Base-by-base conservation (phyloP, 352 stramenopile species). In the Phytophthora hibernalis region DNA sequence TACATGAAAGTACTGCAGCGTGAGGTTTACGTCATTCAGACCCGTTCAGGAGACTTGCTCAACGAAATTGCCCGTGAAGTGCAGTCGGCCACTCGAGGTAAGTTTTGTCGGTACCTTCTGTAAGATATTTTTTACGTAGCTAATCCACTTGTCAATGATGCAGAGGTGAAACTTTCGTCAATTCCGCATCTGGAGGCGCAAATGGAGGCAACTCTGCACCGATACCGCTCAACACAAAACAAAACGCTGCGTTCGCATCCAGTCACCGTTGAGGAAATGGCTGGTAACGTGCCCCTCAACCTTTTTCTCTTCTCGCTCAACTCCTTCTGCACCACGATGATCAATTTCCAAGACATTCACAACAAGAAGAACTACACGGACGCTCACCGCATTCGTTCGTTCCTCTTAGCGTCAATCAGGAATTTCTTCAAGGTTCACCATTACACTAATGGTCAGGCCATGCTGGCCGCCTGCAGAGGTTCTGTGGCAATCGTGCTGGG, bases 281-380 rank as follows among this genome's bases (percentile, higher is more conserved):
- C 83, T 43, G 82, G 82, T 20, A 93, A 93, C 50, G 78, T 93
- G 11, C 85, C 82, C 2, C 72, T 93, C n/a, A 91, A 91, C 53
- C 67, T 92, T 0, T 92, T 93, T 67, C 66, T 92, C 10, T 93
- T 92, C 52, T 92, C 85, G 40, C 71, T 93, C 42, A 85, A 93
- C 54, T 92, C 85, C 13, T 90, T 92, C 56, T 93, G 85, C 74
- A 82, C 74, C 43, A 90, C 82, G n/a, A 68, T 93, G 30, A 78
- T 92, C 50, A 71, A 75, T 26, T 93, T 92, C 65, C 78, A 91
- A 55, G 69, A 77, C 13, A 72, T 54, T 1, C 78, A 89, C 69
- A 93, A 93, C 69, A 72, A 70, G 21, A 91, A 90, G 47, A 69
- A 77, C 43, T 83, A 91, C 57, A 76, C 70, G 24, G 73, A 74